Conservation (phyloP, 2,329 filamentous ascomycete species). For the Ploettnerulaceae sp. region DNA sequence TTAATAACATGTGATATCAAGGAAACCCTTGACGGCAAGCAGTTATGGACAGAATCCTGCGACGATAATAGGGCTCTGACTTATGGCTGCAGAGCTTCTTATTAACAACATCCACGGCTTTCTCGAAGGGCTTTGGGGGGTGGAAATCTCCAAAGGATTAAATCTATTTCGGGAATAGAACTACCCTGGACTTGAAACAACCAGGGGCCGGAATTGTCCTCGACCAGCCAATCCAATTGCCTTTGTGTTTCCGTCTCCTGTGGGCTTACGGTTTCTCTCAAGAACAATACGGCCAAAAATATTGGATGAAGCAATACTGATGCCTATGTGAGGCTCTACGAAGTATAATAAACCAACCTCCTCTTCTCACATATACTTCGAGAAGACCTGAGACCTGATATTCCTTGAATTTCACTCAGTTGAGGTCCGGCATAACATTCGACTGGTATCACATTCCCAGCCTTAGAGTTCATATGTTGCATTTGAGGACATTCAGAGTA, state of each 20-base stretch:
- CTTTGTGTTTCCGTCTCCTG: slow-evolving; percentile 7
- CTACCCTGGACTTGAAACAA: slow-evolving; percentile 15
- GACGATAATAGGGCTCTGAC: slow-evolving; percentile 1
- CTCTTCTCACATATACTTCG: no score
- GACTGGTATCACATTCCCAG: no score
- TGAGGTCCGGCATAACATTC: no score
- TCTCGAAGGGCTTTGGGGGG: slow-evolving; percentile 6
- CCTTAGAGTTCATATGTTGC: no score
- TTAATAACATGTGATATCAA: neutral
- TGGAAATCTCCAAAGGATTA: neutral
- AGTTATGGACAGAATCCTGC: neutral
- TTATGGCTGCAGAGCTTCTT: slow-evolving; percentile 3
- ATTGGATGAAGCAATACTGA: neutral
- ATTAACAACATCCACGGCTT: neutral
- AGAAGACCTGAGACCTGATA: no score
- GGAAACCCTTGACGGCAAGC: neutral
- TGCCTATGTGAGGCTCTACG: neutral
- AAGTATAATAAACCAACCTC: no score
- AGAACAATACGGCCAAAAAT: neutral
- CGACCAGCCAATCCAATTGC: slow-evolving; percentile 3
- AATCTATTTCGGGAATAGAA: slow-evolving; percentile 13
- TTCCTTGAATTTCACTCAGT: no score
- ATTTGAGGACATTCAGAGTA: no score
- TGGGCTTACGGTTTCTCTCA: neutral
- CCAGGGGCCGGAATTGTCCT: slow-evolving; percentile 1